These are phyloP conservation scores for Aegilops sharonensis DNA, from an alignment of 176 grass and related monocot genomes.

Conservation along the genomic window DNA sequence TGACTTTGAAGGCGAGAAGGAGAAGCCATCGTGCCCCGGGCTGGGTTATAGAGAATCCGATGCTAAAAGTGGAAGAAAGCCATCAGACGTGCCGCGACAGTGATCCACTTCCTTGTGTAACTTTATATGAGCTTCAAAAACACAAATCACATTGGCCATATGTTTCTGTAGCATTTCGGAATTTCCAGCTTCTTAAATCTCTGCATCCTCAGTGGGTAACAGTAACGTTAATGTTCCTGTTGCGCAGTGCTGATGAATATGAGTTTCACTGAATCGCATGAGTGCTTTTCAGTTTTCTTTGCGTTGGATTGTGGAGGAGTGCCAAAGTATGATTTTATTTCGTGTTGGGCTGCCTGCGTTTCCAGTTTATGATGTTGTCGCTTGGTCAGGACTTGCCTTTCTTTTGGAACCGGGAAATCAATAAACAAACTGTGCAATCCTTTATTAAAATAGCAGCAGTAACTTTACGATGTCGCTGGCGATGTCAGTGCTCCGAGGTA, in stretches of 20 bases:
- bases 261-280: background rate
- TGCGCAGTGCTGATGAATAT: background rate
- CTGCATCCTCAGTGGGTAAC: background rate
- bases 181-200: background rate
- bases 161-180: background rate
- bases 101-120: background rate
- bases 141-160: background rate
- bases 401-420: too few species aligned
- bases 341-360: too few species aligned
- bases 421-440: too few species aligned
- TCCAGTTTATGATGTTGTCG: too few species aligned
- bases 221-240: background rate
- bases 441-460: too few species aligned
- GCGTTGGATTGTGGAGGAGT: too few species aligned
- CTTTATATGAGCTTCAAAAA: background rate
- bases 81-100: background rate
- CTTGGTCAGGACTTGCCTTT: too few species aligned
- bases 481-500: too few species aligned
- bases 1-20: conserved; percentile 58
- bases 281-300: background rate
- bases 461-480: too few species aligned
- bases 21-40: conserved; percentile 30
- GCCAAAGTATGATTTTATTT: too few species aligned
- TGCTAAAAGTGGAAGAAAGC: background rate
- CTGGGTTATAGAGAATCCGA: conserved; percentile 18